phyloP scores from a whole-genome alignment of 495 filamentous ascomycete genomes.

The Penicillium nucicola region DNA sequence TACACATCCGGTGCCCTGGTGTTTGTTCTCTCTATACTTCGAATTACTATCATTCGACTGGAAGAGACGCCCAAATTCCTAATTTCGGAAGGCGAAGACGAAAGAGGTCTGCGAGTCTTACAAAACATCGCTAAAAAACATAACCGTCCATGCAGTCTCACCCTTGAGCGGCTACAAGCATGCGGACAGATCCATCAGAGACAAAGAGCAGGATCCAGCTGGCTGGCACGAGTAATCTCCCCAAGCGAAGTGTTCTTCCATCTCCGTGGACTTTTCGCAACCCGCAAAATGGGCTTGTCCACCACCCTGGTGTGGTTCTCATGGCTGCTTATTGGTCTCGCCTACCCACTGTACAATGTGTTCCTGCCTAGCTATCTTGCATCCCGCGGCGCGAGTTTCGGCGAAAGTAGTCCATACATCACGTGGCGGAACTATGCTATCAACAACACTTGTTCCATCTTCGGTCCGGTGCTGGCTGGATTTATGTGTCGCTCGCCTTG shows the following conservation, averaged over 20 bases:
- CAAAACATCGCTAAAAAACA: constrained; percentile 61
- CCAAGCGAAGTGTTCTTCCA: constrained; percentile 52
- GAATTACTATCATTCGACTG: constrained; percentile 65
- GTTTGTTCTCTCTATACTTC: constrained; percentile 60
- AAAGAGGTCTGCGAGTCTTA: constrained; percentile 56
- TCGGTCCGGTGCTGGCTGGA: constrained; percentile 62
- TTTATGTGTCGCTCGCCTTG: constrained; percentile 56
- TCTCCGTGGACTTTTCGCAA: constrained; percentile 61
- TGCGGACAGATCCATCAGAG: constrained; percentile 15
- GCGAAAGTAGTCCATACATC: constrained; percentile 45
- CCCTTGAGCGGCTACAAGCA: constrained; percentile 50
- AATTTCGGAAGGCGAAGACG: constrained; percentile 60
- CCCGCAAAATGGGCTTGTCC: constrained; percentile 55
- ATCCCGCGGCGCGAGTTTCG: constrained; percentile 44
- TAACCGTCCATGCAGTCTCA: constrained; percentile 60
- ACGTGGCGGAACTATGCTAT: constrained; percentile 73
- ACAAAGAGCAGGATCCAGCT: constrained; percentile 29
- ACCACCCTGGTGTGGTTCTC: constrained; percentile 66
- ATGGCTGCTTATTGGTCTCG: constrained; percentile 68
- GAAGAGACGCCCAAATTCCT: constrained; percentile 74
- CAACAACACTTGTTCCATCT: constrained; percentile 61
- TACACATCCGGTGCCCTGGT: constrained; percentile 64
- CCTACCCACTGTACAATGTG: constrained; percentile 68
- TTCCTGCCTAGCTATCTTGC: constrained; percentile 56
- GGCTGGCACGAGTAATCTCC: constrained; percentile 36